These are phyloP conservation scores for Leccinum pallidistipes DNA, from an alignment of 1,284 basidiomycete species.

Conservation along the genomic window DNA sequence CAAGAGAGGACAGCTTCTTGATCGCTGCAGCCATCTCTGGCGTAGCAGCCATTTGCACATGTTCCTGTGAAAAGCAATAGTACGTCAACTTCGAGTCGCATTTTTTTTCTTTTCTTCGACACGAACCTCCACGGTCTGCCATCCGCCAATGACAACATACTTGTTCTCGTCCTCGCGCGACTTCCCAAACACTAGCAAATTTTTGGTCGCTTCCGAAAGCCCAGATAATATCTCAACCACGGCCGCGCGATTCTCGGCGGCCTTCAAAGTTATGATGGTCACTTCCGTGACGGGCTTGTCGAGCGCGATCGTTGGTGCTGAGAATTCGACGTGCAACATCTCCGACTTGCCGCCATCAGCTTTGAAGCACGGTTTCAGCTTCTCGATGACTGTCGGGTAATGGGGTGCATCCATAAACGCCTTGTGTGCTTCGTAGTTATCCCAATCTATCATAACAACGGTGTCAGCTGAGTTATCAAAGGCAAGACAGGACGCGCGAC, in stretches of 20 bases:
- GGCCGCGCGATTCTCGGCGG: conserved; percentile 19
- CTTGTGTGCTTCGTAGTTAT: conserved; percentile 24
- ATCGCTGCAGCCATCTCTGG: conserved; percentile 9
- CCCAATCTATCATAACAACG: conserved; percentile 26
- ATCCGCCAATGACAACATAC: conserved; percentile 23
- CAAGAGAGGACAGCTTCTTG: conserved; percentile 8
- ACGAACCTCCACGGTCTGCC: conserved; percentile 24
- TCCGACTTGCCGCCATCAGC: neutral
- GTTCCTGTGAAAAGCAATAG: conserved; percentile 7
- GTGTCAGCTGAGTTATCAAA: neutral
- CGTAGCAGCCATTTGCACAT: conserved; percentile 4
- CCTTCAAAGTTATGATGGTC: conserved; percentile 23
- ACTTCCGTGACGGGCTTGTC: conserved; percentile 24
- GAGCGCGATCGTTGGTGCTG: conserved; percentile 11
- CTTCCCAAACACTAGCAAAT: conserved; percentile 23
- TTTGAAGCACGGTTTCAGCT: conserved; percentile 11
- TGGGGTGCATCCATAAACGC: conserved; percentile 7
- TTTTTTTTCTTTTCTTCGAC: neutral
- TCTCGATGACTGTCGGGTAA: conserved; percentile 7
- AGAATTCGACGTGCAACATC: conserved; percentile 30
- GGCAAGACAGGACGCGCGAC: neutral
- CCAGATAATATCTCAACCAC: conserved; percentile 15
- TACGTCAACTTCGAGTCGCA: neutral
- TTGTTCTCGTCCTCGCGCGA: conserved; percentile 27
- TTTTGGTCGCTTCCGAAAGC: conserved; percentile 12